These are phyloP conservation scores for Arachnomyces sp. DNA, from an alignment of 2,329 filamentous ascomycete genomes.

Conservation along the genomic window DNA sequence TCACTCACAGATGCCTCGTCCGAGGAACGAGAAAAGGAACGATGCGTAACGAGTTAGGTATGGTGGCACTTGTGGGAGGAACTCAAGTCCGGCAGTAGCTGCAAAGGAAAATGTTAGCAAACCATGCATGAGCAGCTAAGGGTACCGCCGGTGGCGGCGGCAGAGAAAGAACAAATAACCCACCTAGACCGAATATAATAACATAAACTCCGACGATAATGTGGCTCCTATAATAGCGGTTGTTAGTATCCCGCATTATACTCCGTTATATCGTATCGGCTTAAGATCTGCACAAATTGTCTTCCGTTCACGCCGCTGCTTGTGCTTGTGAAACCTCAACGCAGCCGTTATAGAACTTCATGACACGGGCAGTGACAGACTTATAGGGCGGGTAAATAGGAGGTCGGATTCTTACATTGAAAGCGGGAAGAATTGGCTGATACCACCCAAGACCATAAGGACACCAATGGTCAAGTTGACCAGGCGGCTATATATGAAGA, in stretches of 20 bases:
- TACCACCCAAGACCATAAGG: slow-evolving; percentile 79
- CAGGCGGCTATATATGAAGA: slow-evolving; percentile 61
- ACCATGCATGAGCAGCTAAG: slow-evolving; percentile 1
- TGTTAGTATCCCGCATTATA: too few relatives aligned
- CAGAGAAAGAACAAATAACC: slow-evolving; percentile 21
- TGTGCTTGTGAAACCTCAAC: neutral
- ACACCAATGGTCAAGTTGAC: slow-evolving; percentile 85
- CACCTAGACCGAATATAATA: slow-evolving; percentile 82
- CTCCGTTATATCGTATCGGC: slow-evolving; percentile 5
- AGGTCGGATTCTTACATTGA: slow-evolving; percentile 20
- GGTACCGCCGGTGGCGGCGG: neutral
- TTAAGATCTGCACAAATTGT: too few relatives aligned
- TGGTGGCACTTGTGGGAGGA: slow-evolving; percentile 74
- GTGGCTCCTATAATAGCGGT: slow-evolving; percentile 46
- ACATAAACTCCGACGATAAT: slow-evolving; percentile 81
- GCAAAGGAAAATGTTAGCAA: slow-evolving; percentile 17
- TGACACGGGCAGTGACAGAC: too few relatives aligned
- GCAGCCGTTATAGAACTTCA: too few relatives aligned
- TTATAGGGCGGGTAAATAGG: neutral
- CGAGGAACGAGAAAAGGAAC: slow-evolving; percentile 96
- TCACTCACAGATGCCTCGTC: slow-evolving; percentile 89
- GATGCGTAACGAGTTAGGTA: slow-evolving; percentile 90
- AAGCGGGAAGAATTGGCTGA: slow-evolving; percentile 40
- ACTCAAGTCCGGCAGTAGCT: slow-evolving; percentile 73
- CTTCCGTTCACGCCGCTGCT: too few relatives aligned